These are phyloP conservation scores for Hemisphaericaspora lyxosophila DNA, from an alignment of 1,139 yeast genomes.

Conservation along the genomic window DNA sequence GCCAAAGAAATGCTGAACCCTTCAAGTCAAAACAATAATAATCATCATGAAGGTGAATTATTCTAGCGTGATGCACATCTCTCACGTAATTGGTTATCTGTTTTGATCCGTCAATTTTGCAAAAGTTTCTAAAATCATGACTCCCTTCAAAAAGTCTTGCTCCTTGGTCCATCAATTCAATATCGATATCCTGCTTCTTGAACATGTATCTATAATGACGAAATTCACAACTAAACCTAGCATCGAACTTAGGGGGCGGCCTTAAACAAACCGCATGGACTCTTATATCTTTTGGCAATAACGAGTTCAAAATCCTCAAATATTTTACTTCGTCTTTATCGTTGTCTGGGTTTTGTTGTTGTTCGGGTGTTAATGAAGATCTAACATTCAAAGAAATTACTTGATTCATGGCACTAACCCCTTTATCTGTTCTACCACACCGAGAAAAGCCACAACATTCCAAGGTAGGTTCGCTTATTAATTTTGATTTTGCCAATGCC, in stretches of 20 bases:
- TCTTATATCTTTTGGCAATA: constrained; percentile 78
- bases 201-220: constrained; percentile 88
- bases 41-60: constrained; percentile 44
- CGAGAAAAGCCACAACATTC: constrained; percentile 72
- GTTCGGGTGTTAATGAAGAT: constrained; percentile 56
- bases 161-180: constrained; percentile 68
- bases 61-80: constrained; percentile 52
- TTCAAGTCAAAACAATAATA: constrained; percentile 71
- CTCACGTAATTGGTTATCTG: constrained; percentile 78
- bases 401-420: constrained; percentile 96
- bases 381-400: constrained; percentile 81
- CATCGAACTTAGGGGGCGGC: constrained; percentile 84
- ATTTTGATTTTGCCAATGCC: constrained; percentile 65
- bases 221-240: constrained; percentile 81
- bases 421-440: constrained; percentile 96
- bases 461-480: constrained; percentile 64
- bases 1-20: constrained; percentile 96
- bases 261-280: constrained; percentile 79
- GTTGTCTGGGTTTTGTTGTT: constrained; percentile 54
- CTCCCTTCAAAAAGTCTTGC: constrained; percentile 67
- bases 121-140: constrained; percentile 91
- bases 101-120: constrained; percentile 91
- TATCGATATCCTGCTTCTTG: constrained; percentile 51
- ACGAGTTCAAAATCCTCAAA: constrained; percentile 67
- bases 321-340: constrained; percentile 77